phyloP scores from a whole-genome alignment of 1,284 basidiomycete genomes.

The Schizopora paradoxa region DNA sequence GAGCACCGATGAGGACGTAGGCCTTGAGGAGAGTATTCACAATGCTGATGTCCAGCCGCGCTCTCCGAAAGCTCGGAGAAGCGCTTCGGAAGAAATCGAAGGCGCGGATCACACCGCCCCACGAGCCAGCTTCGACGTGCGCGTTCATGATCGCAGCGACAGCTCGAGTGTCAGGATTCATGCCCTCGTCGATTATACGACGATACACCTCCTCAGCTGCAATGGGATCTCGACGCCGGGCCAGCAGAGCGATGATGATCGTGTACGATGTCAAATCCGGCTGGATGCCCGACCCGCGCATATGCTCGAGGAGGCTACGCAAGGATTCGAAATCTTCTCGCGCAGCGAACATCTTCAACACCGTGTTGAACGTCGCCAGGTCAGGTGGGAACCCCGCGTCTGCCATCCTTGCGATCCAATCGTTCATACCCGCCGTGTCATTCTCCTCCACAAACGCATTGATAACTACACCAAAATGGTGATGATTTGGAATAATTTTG shows the following conservation, averaged over 20 bases:
- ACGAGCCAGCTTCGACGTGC: slow-evolving; percentile 78
- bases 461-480: slow-evolving; percentile 55
- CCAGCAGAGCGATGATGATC: slow-evolving; percentile 65
- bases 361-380: slow-evolving; percentile 50
- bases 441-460: slow-evolving; percentile 47
- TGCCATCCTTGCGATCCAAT: slow-evolving; percentile 53
- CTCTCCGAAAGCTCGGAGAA: slow-evolving; percentile 25
- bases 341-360: slow-evolving; percentile 57
- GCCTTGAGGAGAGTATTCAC: slow-evolving; percentile 84
- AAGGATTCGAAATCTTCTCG: slow-evolving; percentile 54
- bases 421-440: slow-evolving; percentile 47
- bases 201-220: slow-evolving; percentile 67
- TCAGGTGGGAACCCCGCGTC: slow-evolving; percentile 47
- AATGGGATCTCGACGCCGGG: slow-evolving; percentile 57
- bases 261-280: slow-evolving; percentile 62
- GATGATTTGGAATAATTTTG: slow-evolving; percentile 32
- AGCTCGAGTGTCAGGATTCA: slow-evolving; percentile 61
- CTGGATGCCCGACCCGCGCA: slow-evolving; percentile 45
- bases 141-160: slow-evolving; percentile 77
- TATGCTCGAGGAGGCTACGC: slow-evolving; percentile 54
- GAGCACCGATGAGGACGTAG: slow-evolving; percentile 76
- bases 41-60: slow-evolving; percentile 48
- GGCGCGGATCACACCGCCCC: slow-evolving; percentile 65
- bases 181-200: slow-evolving; percentile 54
- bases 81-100: slow-evolving; percentile 63